Evolutionary conservation across 208 protist genomes (phyloP).

Genomic region (Wallacemonas sp.): DNA sequence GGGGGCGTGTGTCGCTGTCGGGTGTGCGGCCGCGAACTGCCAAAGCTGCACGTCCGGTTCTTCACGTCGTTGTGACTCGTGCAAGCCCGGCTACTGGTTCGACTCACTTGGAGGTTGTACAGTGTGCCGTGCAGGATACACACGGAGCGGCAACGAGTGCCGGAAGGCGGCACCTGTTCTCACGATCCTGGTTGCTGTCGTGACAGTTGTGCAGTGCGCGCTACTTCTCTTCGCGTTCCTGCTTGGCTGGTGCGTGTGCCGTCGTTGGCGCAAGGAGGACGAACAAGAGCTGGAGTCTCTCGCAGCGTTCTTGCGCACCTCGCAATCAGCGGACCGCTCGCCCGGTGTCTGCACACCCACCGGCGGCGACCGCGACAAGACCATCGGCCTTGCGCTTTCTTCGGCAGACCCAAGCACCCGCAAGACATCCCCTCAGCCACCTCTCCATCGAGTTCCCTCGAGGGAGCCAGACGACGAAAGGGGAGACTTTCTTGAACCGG

Average conservation of each 20-base stretch:
- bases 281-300: background rate
- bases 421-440: too few species aligned
- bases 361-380: too few species aligned
- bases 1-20: background rate
- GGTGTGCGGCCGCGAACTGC: background rate
- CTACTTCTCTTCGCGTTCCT: conserved; percentile 2
- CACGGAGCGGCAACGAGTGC: background rate
- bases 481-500: too few species aligned
- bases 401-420: too few species aligned
- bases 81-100: conserved; percentile 2
- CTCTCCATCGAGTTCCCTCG: too few species aligned
- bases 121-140: background rate
- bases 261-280: background rate
- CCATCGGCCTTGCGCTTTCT: too few species aligned
- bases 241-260: conserved; percentile 2
- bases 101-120: background rate
- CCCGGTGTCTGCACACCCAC: background rate
- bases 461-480: too few species aligned
- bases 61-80: background rate
- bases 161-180: background rate
- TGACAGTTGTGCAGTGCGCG: background rate
- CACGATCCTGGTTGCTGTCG: background rate
- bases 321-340: too few species aligned
- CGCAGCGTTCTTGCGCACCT: background rate
- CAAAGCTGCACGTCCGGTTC: background rate